phyloP scores from a whole-genome alignment of 2,329 filamentous ascomycete genomes.

The Lecanicillium sp. region DNA sequence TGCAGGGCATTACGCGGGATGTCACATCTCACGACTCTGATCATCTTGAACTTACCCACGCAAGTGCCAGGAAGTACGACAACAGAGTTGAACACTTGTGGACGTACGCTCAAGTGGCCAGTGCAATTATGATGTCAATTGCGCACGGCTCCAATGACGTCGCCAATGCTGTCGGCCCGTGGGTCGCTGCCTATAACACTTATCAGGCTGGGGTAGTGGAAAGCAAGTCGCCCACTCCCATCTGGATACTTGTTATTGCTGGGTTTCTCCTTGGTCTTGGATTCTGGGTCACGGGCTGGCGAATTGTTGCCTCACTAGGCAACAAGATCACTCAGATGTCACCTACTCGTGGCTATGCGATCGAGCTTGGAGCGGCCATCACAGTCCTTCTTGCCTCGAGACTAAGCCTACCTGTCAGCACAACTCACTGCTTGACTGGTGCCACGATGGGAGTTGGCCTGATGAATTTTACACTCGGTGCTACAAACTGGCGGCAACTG shows the following conservation, averaged over 20 bases:
- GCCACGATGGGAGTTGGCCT: conserved; percentile 13
- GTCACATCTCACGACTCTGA: conserved; percentile 9
- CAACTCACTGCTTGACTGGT: conserved; percentile 13
- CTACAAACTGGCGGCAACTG: conserved; percentile 12
- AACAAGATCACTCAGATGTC: conserved; percentile 31
- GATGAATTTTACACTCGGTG: conserved; percentile 10
- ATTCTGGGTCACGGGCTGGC: conserved; percentile 29
- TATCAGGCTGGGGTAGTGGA: conserved; percentile 20
- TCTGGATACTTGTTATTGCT: conserved; percentile 28
- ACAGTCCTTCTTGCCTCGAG: conserved; percentile 13
- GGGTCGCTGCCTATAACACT: conserved; percentile 25
- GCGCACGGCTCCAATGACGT: conserved; percentile 34
- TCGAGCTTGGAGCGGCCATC: conserved; percentile 31
- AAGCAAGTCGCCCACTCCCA: conserved; percentile 21
- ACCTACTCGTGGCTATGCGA: conserved; percentile 25
- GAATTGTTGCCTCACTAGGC: conserved; percentile 29
- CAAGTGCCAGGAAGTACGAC: conserved; percentile 18
- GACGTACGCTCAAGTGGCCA: conserved; percentile 31
- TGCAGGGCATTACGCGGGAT: conserved; percentile 16
- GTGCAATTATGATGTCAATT: conserved; percentile 18
- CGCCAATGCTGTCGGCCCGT: conserved; percentile 29
- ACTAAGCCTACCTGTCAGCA: conserved; percentile 4
- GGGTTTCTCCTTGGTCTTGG: conserved; percentile 26
- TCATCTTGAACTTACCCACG: conserved; percentile 11
- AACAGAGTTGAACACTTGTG: conserved; percentile 36